Evolutionary conservation across 805 yeast species (phyloP).

Genomic region (Starmerella cellae): DNA sequence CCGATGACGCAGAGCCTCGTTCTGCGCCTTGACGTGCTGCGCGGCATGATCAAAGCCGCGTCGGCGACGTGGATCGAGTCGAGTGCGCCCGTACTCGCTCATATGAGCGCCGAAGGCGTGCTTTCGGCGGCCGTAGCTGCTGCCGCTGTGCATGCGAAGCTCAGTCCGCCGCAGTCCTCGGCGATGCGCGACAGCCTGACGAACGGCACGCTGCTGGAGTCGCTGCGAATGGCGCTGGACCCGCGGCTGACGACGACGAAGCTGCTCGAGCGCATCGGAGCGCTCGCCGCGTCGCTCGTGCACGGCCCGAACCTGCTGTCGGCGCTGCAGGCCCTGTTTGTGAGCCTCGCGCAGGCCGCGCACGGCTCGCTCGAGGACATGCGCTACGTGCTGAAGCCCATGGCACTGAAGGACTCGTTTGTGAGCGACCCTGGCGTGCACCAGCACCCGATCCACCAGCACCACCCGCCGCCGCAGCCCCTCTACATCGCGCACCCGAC

Average conservation of each 20-base stretch:
- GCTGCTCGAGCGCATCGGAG: constrained; percentile 15
- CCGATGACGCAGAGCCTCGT: constrained; percentile 12
- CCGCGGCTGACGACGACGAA: constrained; percentile 3
- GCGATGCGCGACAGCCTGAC: constrained; percentile 5
- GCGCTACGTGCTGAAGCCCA: constrained; percentile 8
- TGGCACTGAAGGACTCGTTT: not conserved
- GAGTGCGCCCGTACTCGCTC: constrained; percentile 5
- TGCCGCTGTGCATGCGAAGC: constrained; percentile 16
- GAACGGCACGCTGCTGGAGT: constrained; percentile 13
- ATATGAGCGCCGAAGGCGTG: constrained; percentile 12
- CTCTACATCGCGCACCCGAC: not conserved
- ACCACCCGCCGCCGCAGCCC: not conserved
- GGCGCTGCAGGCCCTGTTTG: constrained; percentile 16
- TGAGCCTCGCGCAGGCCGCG: constrained; percentile 13
- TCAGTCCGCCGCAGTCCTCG: constrained; percentile 3
- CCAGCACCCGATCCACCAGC: not conserved
- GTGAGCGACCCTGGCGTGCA: not conserved
- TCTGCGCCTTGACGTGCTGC: constrained; percentile 11
- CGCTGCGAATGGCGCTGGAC: constrained; percentile 9
- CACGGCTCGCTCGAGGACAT: constrained; percentile 10
- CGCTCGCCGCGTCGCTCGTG: constrained; percentile 16
- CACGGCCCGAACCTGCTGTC: constrained; percentile 17
- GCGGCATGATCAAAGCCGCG: constrained; percentile 12
- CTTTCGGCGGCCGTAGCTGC: constrained; percentile 16
- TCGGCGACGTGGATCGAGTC: constrained; percentile 12